Base-by-base conservation (phyloP, 306 rosid genomes). In the Hippophae tibetana region DNA sequence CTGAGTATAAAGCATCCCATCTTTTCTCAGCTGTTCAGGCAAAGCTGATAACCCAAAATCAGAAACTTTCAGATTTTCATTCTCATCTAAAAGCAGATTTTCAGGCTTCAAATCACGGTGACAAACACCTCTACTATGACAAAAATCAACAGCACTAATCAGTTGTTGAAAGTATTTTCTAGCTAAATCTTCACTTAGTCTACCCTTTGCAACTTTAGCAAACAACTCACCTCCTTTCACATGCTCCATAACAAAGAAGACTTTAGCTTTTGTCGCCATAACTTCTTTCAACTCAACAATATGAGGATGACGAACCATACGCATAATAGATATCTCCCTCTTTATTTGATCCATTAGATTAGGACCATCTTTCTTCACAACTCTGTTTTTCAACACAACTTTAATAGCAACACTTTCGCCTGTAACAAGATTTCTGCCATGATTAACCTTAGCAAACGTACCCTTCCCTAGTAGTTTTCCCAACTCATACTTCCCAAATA, bases 41-140 rank as follows among this genome's bases (percentile, higher is more conserved):
- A 89, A 42, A 0, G 95, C 80, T 0, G 97, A 89, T 31, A 89
- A 70, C 0, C 97, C 95, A 0, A 89, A 89, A 75, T 89, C 97
- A 0, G 97, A 89, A 23, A 86, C 84, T 13, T 89, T 89, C 6
- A 89, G 57, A 23, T 89, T 79, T 5, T 71, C 87, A 13, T 82
- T 84, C 14, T 74, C 82, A 42, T 89, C 95, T 2, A 89, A 6
- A 0, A 89, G 84, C 4, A 89, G 77, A 58, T 89, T 89, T 60
- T 89, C 97, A 0, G 95, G 97, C 65, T 89, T 89, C 48, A 89
- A 68, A 43, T 89, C 95, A 1, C 89, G 89, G 60, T 89, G 95
- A 1, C 82, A 82, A 10, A 89, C 89, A 0, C 89, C 93, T 0
- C 97, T 82, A 61, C 93, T 84, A n/a, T 89, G 97, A 47, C 95